Conservation (phyloP, 192 early-diverging fungal genomes). For the Gigaspora rosea region DNA sequence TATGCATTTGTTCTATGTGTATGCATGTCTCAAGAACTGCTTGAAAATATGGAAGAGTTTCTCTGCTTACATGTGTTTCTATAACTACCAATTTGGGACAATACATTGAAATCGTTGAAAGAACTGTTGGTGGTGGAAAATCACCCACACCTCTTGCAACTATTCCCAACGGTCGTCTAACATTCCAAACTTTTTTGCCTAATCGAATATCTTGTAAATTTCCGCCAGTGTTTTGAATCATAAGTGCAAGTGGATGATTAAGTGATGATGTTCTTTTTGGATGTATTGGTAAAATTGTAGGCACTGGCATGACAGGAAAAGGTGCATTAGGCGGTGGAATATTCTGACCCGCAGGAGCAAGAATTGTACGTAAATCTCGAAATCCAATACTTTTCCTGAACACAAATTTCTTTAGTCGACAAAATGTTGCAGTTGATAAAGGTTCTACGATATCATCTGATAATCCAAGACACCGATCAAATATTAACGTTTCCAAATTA, state of each 20-base stretch:
- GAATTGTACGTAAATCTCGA: slow-evolving; percentile 7
- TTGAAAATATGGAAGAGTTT: background rate
- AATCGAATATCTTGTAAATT: slow-evolving; percentile 6
- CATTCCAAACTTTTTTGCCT: slow-evolving; percentile 17
- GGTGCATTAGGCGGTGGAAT: background rate
- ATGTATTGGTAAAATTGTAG: background rate
- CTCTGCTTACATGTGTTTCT: slow-evolving; percentile 14
- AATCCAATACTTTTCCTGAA: slow-evolving; percentile 20
- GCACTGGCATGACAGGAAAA: background rate
- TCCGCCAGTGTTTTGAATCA: slow-evolving; percentile 11
- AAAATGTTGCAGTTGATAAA: slow-evolving; percentile 12
- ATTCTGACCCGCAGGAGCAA: background rate
- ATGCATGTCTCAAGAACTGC: background rate
- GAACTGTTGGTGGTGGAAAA: slow-evolving; percentile 10
- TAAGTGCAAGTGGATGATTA: background rate
- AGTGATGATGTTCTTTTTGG: background rate
- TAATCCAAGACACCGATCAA: slow-evolving; percentile 3
- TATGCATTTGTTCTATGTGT: slow-evolving; percentile 6
- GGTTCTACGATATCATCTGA: slow-evolving; percentile 6
- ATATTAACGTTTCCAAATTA: slow-evolving; percentile 3
- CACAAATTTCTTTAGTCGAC: slow-evolving; percentile 18
- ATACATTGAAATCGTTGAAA: slow-evolving; percentile 5
- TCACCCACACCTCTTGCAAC: background rate
- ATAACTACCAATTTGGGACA: background rate
- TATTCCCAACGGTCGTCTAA: slow-evolving; percentile 8